phyloP scores from a whole-genome alignment of 2,329 filamentous ascomycete genomes.

The Alternaria ventricosa region DNA sequence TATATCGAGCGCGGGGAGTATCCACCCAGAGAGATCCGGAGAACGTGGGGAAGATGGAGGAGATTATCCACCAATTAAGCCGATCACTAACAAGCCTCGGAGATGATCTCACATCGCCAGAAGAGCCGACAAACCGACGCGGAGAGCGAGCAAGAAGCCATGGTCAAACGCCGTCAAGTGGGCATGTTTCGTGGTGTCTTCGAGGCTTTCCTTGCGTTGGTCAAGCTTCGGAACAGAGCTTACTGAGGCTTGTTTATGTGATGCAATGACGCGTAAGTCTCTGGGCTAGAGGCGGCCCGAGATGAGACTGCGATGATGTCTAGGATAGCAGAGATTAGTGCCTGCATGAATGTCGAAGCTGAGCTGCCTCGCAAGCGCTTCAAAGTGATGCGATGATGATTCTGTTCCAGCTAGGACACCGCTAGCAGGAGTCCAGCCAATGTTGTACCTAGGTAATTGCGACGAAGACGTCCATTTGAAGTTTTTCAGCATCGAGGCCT shows the following conservation, averaged over 20 bases:
- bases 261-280: not conserved
- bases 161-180: not conserved
- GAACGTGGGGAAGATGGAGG: conserved; percentile 21
- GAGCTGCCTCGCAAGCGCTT: not conserved
- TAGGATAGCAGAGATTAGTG: not conserved
- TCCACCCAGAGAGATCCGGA: conserved; percentile 8
- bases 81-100: not conserved
- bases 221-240: conserved; percentile 1
- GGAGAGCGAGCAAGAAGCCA: not conserved
- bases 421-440: not conserved
- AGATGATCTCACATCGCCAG: not conserved
- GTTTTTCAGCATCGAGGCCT: not conserved
- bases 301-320: not conserved
- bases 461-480: not conserved
- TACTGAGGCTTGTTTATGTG: conserved; percentile 1
- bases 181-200: not conserved
- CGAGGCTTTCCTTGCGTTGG: not conserved
- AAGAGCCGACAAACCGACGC: not conserved
- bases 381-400: not conserved
- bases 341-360: not conserved
- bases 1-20: conserved; percentile 19
- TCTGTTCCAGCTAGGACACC: not conserved
- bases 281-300: not conserved
- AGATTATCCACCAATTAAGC: conserved; percentile 31
- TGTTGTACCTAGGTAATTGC: not conserved